These are phyloP conservation scores for Microsporum canis DNA, from an alignment of 2,329 filamentous ascomycete genomes.

Conservation along the genomic window DNA sequence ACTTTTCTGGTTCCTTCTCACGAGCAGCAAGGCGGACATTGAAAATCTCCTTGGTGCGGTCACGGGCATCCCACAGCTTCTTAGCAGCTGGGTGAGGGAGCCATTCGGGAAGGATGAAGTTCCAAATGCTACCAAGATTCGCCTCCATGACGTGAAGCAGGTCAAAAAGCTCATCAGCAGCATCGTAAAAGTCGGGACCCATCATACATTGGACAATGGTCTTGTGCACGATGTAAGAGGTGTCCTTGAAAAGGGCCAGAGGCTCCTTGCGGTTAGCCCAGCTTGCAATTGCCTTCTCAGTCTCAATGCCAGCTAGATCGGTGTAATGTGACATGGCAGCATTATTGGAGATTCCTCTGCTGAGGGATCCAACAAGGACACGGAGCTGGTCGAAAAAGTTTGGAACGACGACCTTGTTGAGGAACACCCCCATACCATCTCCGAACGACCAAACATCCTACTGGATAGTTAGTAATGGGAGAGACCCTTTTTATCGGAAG, in stretches of 20 bases:
- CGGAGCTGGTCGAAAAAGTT: conserved; percentile 14
- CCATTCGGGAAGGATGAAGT: conserved; percentile 14
- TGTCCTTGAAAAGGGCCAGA: conserved; percentile 12
- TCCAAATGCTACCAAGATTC: conserved; percentile 12
- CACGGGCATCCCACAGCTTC: conserved; percentile 10
- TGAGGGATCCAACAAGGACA: conserved; percentile 11
- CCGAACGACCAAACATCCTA: conserved; percentile 15
- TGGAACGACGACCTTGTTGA: conserved; percentile 14
- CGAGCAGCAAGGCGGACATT: conserved; percentile 10
- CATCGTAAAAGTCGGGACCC: conserved; percentile 15
- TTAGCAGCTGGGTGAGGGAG: conserved; percentile 11
- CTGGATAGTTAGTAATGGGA: not conserved
- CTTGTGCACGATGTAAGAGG: conserved; percentile 14
- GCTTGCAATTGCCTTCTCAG: conserved; percentile 9
- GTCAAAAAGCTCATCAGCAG: conserved; percentile 13
- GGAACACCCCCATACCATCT: conserved; percentile 14
- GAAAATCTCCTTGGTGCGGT: conserved; percentile 13
- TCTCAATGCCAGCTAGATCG: conserved; percentile 8
- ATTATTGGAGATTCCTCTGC: conserved; percentile 11
- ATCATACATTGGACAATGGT: conserved; percentile 15
- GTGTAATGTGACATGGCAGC: conserved; percentile 13
- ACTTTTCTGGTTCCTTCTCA: conserved; percentile 12
- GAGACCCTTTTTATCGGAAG: not conserved
- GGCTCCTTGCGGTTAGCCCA: conserved; percentile 9
- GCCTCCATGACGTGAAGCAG: conserved; percentile 13